A percentile compares a stretch with the other conserved stretches of the same genome.
Conservation (phyloP, 352 stramenopile species). For the Globisporangium camurandrum region DNA sequence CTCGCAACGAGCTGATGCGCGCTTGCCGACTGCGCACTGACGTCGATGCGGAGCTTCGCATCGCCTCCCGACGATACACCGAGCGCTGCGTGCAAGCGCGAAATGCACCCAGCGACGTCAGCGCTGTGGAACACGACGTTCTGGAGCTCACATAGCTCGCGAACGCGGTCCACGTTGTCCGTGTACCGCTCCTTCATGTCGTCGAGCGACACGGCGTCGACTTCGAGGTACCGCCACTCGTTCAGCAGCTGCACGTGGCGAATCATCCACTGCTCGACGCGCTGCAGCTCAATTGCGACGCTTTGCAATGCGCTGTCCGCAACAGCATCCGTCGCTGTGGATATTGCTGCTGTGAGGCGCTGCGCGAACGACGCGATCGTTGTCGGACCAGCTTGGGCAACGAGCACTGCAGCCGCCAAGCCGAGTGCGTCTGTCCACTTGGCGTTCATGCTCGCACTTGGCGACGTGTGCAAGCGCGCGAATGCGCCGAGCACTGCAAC, state of each 20-base stretch:
- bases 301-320: slow-evolving; percentile 12
- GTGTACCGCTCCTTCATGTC: slow-evolving; percentile 49
- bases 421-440: slow-evolving; percentile 11
- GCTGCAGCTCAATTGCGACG: slow-evolving; percentile 29
- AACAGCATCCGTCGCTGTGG: not conserved
- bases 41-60: not conserved
- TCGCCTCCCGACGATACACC: slow-evolving; percentile 15
- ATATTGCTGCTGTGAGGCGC: not conserved
- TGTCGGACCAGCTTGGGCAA: slow-evolving; percentile 4
- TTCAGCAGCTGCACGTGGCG: slow-evolving; percentile 54
- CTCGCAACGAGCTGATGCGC: slow-evolving; percentile 26
- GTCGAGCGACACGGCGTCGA: slow-evolving; percentile 28
- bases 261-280: slow-evolving; percentile 59
- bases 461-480: slow-evolving; percentile 9
- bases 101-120: slow-evolving; percentile 29
- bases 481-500: slow-evolving; percentile 10
- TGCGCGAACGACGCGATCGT: not conserved
- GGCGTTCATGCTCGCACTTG: slow-evolving; percentile 10
- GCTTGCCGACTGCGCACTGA: slow-evolving; percentile 2
- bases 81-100: slow-evolving; percentile 27
- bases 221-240: slow-evolving; percentile 46
- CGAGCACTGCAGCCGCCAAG: slow-evolving; percentile 7
- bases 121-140: slow-evolving; percentile 23
- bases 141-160: slow-evolving; percentile 44
- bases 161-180: slow-evolving; percentile 37